These are phyloP conservation scores for Fusarium austroafricanum DNA, from an alignment of 2,329 filamentous ascomycete species.

Conservation along the genomic window DNA sequence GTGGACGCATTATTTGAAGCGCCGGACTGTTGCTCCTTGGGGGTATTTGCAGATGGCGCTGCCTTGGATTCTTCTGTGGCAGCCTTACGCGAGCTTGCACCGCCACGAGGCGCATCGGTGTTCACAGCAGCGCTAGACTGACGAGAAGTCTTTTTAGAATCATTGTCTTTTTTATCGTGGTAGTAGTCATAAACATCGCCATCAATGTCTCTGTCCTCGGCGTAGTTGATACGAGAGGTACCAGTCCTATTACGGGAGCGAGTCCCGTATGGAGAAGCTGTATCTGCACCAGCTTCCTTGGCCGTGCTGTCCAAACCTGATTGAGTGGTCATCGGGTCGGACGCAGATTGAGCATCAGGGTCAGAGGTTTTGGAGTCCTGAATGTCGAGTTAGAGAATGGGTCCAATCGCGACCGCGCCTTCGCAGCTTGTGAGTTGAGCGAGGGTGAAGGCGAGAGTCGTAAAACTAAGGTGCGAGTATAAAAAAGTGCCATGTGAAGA, in stretches of 20 bases:
- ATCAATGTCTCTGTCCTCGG: conserved; percentile 91
- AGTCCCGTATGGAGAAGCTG: conserved; percentile 84
- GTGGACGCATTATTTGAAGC: conserved; percentile 46
- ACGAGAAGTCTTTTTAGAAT: conserved; percentile 67
- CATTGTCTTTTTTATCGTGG: conserved; percentile 65
- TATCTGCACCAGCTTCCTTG: conserved; percentile 64
- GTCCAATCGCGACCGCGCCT: conserved; percentile 37
- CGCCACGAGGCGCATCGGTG: conserved; percentile 50
- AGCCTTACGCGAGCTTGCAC: conserved; percentile 57
- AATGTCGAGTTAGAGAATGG: conserved; percentile 36
- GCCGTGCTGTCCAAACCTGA: conserved; percentile 59
- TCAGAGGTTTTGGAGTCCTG: conserved; percentile 53
- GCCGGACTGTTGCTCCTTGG: conserved; percentile 52
- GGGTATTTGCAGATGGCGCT: conserved; percentile 49
- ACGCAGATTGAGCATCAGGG: conserved; percentile 49
- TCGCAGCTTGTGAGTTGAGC: conserved; percentile 29
- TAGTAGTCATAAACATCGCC: conserved; percentile 83
- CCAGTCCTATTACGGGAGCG: conserved; percentile 90
- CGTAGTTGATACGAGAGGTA: conserved; percentile 88
- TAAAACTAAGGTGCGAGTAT: conserved; percentile 14
- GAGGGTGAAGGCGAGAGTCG: conserved; percentile 20
- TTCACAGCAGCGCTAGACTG: conserved; percentile 56
- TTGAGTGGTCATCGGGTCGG: conserved; percentile 61
- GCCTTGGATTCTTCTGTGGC: conserved; percentile 56
- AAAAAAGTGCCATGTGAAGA: conserved; percentile 25